Percentiles rank a stretch among this genome's conserved stretches.
phyloP scores from a whole-genome alignment of 2,329 filamentous ascomycete species.

The Rutstroemia sp. region DNA sequence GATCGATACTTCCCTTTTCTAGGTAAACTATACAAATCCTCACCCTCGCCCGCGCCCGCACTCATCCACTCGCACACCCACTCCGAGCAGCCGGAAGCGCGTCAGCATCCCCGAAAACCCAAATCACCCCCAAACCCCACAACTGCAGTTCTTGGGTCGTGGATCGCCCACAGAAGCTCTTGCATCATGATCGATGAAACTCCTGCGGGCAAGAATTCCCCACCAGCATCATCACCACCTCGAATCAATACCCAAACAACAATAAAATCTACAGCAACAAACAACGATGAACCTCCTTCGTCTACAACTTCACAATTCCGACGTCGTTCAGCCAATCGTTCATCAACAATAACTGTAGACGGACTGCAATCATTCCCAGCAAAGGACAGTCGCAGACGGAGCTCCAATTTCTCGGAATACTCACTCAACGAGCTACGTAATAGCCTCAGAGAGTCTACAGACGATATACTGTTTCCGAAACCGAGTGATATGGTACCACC shows the following conservation, averaged over 20 bases:
- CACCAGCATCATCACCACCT: constrained; percentile 3
- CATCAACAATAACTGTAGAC: constrained; percentile 23
- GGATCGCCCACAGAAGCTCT: not conserved
- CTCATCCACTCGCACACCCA: not conserved
- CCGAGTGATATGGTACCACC: constrained; percentile 34
- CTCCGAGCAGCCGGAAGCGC: not conserved
- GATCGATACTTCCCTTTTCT: too few species aligned
- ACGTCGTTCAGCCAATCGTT: constrained; percentile 19
- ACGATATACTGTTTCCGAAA: constrained; percentile 59
- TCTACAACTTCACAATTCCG: constrained; percentile 14
- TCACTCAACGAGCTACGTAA: constrained; percentile 61
- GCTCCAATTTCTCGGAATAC: constrained; percentile 72
- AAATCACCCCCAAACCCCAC: not conserved
- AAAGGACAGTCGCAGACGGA: constrained; percentile 48
- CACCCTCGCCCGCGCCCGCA: not conserved
- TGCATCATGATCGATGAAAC: constrained; percentile 9
- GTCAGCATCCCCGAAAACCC: not conserved
- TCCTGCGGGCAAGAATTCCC: constrained; percentile 1
- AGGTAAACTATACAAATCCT: too few species aligned
- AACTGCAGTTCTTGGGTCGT: not conserved
- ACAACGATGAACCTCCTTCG: constrained; percentile 14
- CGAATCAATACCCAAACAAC: not conserved
- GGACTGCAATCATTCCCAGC: constrained; percentile 15
- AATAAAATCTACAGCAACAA: not conserved
- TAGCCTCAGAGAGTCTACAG: constrained; percentile 57